Evolutionary conservation across 176 grass and related monocot species (phyloP).

Genomic region (Rhynchospora tenuis): DNA sequence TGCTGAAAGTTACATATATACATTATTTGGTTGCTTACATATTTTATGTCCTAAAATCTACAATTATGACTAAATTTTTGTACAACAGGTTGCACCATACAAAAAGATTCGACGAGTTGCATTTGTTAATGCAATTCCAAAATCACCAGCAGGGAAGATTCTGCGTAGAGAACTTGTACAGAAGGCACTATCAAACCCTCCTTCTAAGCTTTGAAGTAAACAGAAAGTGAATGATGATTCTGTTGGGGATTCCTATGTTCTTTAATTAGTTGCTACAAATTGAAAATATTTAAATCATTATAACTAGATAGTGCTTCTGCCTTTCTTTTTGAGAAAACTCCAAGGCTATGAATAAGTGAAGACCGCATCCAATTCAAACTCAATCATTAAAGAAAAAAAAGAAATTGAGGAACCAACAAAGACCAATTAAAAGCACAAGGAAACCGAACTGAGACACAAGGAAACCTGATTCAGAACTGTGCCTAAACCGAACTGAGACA

Average conservation of each 20-base stretch:
- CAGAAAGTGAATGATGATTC: not conserved
- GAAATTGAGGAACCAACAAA: too few relatives aligned
- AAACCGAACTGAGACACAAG: too few relatives aligned
- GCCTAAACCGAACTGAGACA: too few relatives aligned
- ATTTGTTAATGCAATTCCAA: slow-evolving; percentile 48
- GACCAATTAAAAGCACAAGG: too few relatives aligned
- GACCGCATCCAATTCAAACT: too few relatives aligned
- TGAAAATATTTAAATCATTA: not conserved
- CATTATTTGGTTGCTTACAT: not conserved
- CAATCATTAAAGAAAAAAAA: too few relatives aligned
- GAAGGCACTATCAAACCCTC: slow-evolving; percentile 31
- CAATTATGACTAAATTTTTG: not conserved
- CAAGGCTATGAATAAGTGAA: too few relatives aligned
- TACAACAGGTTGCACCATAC: slow-evolving; percentile 59
- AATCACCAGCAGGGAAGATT: slow-evolving; percentile 61
- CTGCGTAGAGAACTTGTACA: slow-evolving; percentile 46
- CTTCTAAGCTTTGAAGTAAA: slow-evolving; percentile 48
- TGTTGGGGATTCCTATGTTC: not conserved
- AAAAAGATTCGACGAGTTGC: slow-evolving; percentile 72
- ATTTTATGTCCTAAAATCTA: not conserved
- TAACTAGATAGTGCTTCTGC: too few relatives aligned
- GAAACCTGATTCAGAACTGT: too few relatives aligned
- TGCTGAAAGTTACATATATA: not conserved
- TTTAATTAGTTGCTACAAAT: not conserved
- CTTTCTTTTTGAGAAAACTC: too few relatives aligned